Conservation (phyloP, 441 rosid species). For the Syzygium syzygioides region DNA sequence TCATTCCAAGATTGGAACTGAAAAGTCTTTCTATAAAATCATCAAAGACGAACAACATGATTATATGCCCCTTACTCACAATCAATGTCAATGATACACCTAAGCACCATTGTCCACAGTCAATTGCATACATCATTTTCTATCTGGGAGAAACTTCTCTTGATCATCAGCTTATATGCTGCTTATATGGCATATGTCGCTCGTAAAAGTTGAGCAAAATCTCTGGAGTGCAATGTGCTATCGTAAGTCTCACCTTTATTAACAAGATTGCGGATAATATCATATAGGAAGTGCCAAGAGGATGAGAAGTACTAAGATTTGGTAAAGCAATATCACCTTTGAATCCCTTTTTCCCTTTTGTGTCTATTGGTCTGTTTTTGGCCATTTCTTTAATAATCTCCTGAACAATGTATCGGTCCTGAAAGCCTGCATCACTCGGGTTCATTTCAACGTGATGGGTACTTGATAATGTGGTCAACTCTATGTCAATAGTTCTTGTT, state of each 20-base stretch:
- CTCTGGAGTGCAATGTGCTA: neutral
- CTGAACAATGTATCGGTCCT: slow-evolving; percentile 88
- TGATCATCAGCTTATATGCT: neutral
- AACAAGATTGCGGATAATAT: neutral
- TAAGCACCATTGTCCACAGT: neutral
- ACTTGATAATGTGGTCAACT: slow-evolving; percentile 83
- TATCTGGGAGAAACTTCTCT: neutral
- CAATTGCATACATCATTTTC: neutral
- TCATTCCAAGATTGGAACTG: neutral
- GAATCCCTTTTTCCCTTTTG: slow-evolving; percentile 72
- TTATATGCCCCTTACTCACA: neutral
- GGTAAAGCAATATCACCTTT: slow-evolving; percentile 43
- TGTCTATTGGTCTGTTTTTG: slow-evolving; percentile 81
- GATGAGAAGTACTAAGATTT: neutral
- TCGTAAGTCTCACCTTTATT: neutral
- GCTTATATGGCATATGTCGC: neutral
- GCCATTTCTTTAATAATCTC: slow-evolving; percentile 96
- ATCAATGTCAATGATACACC: neutral
- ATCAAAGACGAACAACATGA: neutral
- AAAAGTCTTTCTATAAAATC: neutral
- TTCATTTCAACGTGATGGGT: slow-evolving; percentile 82
- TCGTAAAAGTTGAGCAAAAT: neutral
- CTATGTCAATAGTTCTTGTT: slow-evolving; percentile 77
- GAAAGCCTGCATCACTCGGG: slow-evolving; percentile 95
- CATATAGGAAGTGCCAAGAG: neutral